phyloP scores from a whole-genome alignment of 441 rosid genomes.

The Melastoma candidum region DNA sequence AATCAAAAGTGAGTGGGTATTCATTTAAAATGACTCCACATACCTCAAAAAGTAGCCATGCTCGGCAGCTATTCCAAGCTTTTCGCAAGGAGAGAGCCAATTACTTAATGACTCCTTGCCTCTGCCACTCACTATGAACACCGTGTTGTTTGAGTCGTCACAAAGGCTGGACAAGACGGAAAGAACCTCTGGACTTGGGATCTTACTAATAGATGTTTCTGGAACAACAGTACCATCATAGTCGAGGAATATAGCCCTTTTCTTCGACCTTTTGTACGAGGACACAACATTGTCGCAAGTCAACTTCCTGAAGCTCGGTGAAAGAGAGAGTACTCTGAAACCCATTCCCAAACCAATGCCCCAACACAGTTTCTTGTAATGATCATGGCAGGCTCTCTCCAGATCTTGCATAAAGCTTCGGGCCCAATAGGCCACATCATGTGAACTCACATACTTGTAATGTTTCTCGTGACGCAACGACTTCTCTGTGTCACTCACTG shows the following conservation, averaged over 20 bases:
- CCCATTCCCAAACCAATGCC: constrained; percentile 77
- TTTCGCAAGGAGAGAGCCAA: constrained; percentile 75
- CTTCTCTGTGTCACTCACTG: constrained; percentile 67
- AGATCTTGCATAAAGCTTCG: constrained; percentile 64
- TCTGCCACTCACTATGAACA: constrained; percentile 81
- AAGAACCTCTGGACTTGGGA: constrained; percentile 55
- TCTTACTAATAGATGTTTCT: constrained; percentile 48
- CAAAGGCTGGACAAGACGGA: constrained; percentile 47
- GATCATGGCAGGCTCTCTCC: constrained; percentile 73
- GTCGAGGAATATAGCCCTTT: constrained; percentile 78
- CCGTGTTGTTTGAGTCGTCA: constrained; percentile 60
- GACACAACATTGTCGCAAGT: constrained; percentile 47
- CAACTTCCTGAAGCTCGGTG: constrained; percentile 73
- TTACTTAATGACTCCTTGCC: constrained; percentile 54
- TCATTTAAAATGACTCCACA: not conserved
- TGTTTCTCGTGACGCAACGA: constrained; percentile 81
- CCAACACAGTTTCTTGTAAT: constrained; percentile 75
- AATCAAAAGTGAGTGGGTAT: too few species aligned
- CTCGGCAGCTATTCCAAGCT: constrained; percentile 84
- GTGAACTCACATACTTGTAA: constrained; percentile 67
- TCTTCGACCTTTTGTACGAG: constrained; percentile 49
- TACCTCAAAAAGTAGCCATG: constrained; percentile 82
- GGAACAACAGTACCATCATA: constrained; percentile 81
- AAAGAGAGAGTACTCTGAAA: constrained; percentile 70
- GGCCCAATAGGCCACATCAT: constrained; percentile 81